phyloP scores from a whole-genome alignment of 768 basidiomycete genomes.

The Galerina marginata region DNA sequence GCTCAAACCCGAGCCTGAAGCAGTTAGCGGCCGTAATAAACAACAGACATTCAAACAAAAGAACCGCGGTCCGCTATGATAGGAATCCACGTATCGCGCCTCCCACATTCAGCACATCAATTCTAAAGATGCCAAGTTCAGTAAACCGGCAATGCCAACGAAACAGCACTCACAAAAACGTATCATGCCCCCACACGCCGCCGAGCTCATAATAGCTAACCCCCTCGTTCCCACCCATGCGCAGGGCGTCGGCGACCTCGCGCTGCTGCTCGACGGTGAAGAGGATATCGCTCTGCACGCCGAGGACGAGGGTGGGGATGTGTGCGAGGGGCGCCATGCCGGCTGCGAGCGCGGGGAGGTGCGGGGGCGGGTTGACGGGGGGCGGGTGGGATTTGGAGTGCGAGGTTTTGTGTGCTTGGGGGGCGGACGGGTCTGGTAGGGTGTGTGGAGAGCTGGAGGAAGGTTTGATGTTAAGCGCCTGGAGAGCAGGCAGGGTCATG shows the following conservation, averaged over 20 bases:
- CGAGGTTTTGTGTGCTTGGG: constrained; percentile 43
- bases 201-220: constrained; percentile 98
- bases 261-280: constrained; percentile 98
- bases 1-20: too few relatives aligned
- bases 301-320: constrained; percentile 86
- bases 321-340: constrained; percentile 78
- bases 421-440: constrained; percentile 23
- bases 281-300: constrained; percentile 95
- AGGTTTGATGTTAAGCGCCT: constrained; percentile 62
- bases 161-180: constrained; percentile 75
- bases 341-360: constrained; percentile 75
- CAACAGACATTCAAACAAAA: too few relatives aligned
- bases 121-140: constrained; percentile 39
- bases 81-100: constrained; percentile 92
- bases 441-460: constrained; percentile 22
- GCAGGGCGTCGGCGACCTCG: constrained; percentile 90
- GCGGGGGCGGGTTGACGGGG: constrained; percentile 72
- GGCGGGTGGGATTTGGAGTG: constrained; percentile 76
- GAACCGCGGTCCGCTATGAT: constrained; percentile 37
- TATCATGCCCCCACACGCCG: constrained; percentile 99
- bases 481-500: constrained; percentile 81
- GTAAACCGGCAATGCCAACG: neutral
- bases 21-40: too few relatives aligned
- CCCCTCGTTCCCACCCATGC: constrained; percentile 84
- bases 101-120: constrained; percentile 90